Conservation (phyloP, 2,329 filamentous ascomycete genomes). For the Cladosporium sp. region DNA sequence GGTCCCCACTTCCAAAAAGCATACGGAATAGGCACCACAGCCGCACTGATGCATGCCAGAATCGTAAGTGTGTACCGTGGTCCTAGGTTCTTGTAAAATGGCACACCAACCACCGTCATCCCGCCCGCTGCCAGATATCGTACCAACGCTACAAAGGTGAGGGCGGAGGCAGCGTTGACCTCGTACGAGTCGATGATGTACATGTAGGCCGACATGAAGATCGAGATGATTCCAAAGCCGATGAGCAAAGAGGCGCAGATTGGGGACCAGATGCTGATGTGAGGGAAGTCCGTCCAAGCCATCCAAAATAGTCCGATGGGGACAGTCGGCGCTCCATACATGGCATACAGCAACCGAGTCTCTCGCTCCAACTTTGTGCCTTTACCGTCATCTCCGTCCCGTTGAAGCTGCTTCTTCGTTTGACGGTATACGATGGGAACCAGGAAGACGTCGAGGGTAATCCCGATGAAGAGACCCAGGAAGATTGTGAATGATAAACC, state of each 20-base stretch:
- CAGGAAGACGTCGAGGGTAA: constrained; percentile 44
- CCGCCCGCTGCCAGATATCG: constrained; percentile 34
- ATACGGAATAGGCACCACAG: constrained; percentile 39
- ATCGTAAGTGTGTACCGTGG: constrained; percentile 33
- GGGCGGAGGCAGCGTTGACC: constrained; percentile 36
- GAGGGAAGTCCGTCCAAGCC: constrained; percentile 39
- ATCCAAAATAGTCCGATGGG: constrained; percentile 55
- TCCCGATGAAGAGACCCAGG: constrained; percentile 16
- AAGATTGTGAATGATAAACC: constrained; percentile 43
- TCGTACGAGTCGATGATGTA: constrained; percentile 38
- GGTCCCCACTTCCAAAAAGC: constrained; percentile 41
- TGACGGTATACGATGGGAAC: constrained; percentile 30
- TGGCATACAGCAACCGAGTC: constrained; percentile 9
- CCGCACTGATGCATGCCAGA: constrained; percentile 28
- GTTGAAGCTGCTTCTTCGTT: constrained; percentile 10
- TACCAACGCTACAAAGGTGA: constrained; percentile 30
- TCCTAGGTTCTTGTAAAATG: constrained; percentile 37
- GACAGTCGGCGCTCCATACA: constrained; percentile 37
- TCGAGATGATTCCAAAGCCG: constrained; percentile 42
- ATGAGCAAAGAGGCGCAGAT: constrained; percentile 48
- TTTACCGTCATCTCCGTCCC: constrained; percentile 11
- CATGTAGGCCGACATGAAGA: constrained; percentile 34
- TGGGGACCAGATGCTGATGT: constrained; percentile 48
- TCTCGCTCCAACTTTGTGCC: constrained; percentile 10
- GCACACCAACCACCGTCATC: constrained; percentile 38